Conservation (phyloP, 2,329 filamentous ascomycete species). For the Teratosphaeria destructans region DNA sequence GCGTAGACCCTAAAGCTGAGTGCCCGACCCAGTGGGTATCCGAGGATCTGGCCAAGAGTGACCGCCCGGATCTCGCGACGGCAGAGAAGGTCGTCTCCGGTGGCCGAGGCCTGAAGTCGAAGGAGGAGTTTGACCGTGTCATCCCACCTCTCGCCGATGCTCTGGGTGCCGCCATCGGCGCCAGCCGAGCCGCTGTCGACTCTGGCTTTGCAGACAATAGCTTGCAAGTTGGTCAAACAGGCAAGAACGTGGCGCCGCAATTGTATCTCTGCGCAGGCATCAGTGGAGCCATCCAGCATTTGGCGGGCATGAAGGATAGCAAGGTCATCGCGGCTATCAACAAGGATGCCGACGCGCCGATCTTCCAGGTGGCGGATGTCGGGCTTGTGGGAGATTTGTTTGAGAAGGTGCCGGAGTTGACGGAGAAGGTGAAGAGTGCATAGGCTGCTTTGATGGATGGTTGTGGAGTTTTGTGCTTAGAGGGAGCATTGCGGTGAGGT, state of each 20-base stretch:
- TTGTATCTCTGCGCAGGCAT: constrained; percentile 93
- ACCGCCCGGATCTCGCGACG: constrained; percentile 87
- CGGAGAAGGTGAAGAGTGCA: constrained; percentile 70
- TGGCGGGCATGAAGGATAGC: constrained; percentile 99
- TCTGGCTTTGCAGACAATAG: constrained; percentile 98
- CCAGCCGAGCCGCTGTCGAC: constrained; percentile 89
- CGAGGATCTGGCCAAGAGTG: constrained; percentile 84
- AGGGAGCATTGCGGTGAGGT: neutral
- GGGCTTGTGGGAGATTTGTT: constrained; percentile 93
- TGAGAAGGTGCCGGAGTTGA: constrained; percentile 89
- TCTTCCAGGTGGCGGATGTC: constrained; percentile 96
- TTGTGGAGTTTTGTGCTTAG: neutral
- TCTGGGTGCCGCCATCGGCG: constrained; percentile 89
- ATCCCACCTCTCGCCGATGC: constrained; percentile 89
- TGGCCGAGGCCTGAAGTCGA: constrained; percentile 89
- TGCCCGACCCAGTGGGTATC: constrained; percentile 78
- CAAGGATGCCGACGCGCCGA: constrained; percentile 93
- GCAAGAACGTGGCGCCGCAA: constrained; percentile 95
- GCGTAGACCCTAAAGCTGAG: constrained; percentile 69
- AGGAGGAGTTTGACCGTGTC: constrained; percentile 89
- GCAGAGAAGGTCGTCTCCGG: constrained; percentile 84
- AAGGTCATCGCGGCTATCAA: constrained; percentile 99
- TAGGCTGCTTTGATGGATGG: neutral
- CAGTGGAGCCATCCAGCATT: constrained; percentile 91
- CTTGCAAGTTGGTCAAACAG: constrained; percentile 94